Conservation (phyloP, 1,139 yeast species). For the Citeromyces hawaiiensis region DNA sequence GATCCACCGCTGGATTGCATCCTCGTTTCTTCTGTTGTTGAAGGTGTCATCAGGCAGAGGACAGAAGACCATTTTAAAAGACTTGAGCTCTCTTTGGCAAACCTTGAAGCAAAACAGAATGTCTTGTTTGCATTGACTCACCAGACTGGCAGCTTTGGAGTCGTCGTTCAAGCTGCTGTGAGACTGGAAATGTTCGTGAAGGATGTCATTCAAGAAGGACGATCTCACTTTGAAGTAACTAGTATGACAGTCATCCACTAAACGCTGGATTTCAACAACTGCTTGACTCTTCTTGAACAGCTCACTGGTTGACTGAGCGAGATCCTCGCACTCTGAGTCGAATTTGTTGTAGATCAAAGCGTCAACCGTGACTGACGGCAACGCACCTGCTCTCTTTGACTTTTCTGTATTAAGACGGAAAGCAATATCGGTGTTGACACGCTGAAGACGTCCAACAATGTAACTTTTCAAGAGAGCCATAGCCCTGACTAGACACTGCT, state of each 20-base stretch:
- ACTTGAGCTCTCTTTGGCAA: slow-evolving; percentile 43
- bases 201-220: slow-evolving; percentile 28
- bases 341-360: slow-evolving; percentile 55
- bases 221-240: slow-evolving; percentile 48
- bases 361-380: slow-evolving; percentile 27
- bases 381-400: slow-evolving; percentile 6
- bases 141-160: slow-evolving; percentile 13
- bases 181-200: slow-evolving; percentile 21
- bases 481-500: slow-evolving; percentile 79
- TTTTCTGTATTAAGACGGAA: slow-evolving; percentile 16
- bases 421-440: slow-evolving; percentile 28
- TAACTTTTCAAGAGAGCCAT: slow-evolving; percentile 64
- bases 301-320: slow-evolving; percentile 33
- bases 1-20: slow-evolving; percentile 38
- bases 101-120: slow-evolving; percentile 44
- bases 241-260: slow-evolving; percentile 51
- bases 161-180: slow-evolving; percentile 11
- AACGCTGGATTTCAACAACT: slow-evolving; percentile 43
- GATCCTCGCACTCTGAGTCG: slow-evolving; percentile 25
- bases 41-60: slow-evolving; percentile 8
- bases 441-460: slow-evolving; percentile 38
- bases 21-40: slow-evolving; percentile 13
- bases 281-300: slow-evolving; percentile 26
- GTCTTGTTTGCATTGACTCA: slow-evolving; percentile 47
- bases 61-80: slow-evolving; percentile 43